Conservation (phyloP, 2,329 filamentous ascomycete genomes). For the Botrytis fragariae region DNA sequence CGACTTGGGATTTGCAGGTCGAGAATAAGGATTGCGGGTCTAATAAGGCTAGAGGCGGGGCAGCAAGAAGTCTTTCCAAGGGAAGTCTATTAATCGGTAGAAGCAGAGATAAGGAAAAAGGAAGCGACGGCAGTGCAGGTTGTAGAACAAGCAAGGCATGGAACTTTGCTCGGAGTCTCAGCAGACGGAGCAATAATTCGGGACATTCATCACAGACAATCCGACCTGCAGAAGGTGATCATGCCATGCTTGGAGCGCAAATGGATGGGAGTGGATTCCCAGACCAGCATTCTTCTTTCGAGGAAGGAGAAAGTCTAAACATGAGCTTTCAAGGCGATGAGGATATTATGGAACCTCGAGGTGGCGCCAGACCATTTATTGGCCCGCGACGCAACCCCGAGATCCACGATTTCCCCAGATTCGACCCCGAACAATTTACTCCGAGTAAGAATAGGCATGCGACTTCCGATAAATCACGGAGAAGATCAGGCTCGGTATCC, state of each 20-base stretch:
- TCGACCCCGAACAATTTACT: background rate
- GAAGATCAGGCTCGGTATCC: background rate
- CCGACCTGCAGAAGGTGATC: background rate
- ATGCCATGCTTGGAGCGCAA: background rate
- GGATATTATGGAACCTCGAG: background rate
- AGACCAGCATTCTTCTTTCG: background rate
- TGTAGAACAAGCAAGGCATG: background rate
- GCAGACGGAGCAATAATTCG: background rate
- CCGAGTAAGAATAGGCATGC: background rate
- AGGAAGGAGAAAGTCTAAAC: background rate
- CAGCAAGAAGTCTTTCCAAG: background rate
- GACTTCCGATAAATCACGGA: background rate
- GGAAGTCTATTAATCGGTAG: background rate
- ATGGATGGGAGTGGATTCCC: background rate
- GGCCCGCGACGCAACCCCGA: constrained; percentile 1
- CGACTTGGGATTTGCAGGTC: background rate
- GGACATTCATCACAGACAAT: background rate
- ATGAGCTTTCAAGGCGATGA: constrained; percentile 8
- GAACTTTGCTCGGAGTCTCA: background rate
- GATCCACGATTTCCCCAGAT: background rate
- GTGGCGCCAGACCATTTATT: background rate
- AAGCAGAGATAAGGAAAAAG: background rate
- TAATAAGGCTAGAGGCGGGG: background rate
- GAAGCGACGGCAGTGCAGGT: background rate
- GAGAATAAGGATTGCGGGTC: background rate